phyloP scores from a whole-genome alignment of 352 stramenopile species.

The Hyaloperonospora arabidopsidis region DNA sequence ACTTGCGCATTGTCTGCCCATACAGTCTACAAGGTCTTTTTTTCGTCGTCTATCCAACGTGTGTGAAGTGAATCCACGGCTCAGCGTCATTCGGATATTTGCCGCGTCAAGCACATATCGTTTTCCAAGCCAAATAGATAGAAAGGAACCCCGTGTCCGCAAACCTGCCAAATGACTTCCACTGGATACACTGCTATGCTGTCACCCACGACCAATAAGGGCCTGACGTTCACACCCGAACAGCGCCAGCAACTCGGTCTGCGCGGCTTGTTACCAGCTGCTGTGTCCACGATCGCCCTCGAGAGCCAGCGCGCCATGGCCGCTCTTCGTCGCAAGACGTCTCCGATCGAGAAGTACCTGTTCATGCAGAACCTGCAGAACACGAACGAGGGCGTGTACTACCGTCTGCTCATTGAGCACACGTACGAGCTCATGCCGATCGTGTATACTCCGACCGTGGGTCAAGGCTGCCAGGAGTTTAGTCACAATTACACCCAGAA shows the following conservation, averaged over 20 bases:
- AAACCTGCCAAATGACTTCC: not conserved
- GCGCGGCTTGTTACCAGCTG: constrained; percentile 86
- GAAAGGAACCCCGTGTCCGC: too few species aligned
- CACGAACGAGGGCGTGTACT: constrained; percentile 88
- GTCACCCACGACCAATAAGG: constrained; percentile 89
- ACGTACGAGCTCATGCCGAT: constrained; percentile 91
- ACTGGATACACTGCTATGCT: constrained; percentile 48
- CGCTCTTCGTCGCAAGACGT: constrained; percentile 74
- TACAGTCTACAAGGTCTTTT: too few species aligned
- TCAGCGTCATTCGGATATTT: too few species aligned
- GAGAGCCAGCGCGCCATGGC: constrained; percentile 86
- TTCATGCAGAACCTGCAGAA: constrained; percentile 89
- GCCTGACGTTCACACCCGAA: constrained; percentile 86
- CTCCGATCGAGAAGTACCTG: constrained; percentile 90
- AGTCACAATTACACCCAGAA: constrained; percentile 85
- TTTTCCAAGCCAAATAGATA: too few species aligned
- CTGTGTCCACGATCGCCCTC: constrained; percentile 72
- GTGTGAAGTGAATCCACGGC: too few species aligned
- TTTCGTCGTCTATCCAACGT: too few species aligned
- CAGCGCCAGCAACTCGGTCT: constrained; percentile 76
- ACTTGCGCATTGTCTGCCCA: too few species aligned
- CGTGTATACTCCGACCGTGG: constrained; percentile 97
- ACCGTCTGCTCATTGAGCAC: constrained; percentile 85
- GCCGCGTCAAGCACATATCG: too few species aligned
- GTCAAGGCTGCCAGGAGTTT: constrained; percentile 88